Base-by-base conservation (phyloP, 352 stramenopile genomes). In the Aphanomyces astaci region DNA sequence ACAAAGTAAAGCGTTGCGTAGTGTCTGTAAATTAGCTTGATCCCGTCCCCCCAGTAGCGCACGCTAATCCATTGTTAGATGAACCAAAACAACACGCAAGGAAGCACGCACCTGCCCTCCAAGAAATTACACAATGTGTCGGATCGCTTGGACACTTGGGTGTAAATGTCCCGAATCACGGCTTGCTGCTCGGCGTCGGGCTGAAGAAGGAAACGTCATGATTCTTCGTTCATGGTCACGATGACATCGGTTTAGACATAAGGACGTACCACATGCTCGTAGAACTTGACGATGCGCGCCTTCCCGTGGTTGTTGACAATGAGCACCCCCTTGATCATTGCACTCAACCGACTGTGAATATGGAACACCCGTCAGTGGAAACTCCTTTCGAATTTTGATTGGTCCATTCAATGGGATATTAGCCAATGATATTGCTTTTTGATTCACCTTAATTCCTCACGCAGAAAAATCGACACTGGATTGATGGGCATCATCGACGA, bases 291-390 rank as follows among this genome's bases (percentile, higher is more conserved):
- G 59, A 99, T 90, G 31, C 97, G 95, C 55, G 96, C 95, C 78
- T 99, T 98, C 54, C 97, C 97, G 74, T 98, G 96, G 82, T 99
- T 99, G 80, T 99, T 99, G 11, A 99, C 94, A 78, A 99, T 99
- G 32, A 99, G 85, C 64, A 99, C 97, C 64, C 95, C 96, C 79
- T 98, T 98, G 72, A 99, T 98, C 96, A 99, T 99, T 27, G 13
- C 13, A 53, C 9, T 59, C 24, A 11, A 31, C 17, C 52, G 49
- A 32, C 32, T 9, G 28, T 53, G 52, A 30, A 31, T 36, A 65
- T 65, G 36, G 39, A 53, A 10, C n/a, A 65, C 30, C 27, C 56
- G 56, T 49, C 25, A 25, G 15, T n/a, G 28, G 25, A 43, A 62
- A 31, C 56, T 39, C 30, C 17, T 25, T 32, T 31, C 10, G 22